A percentile compares a stretch with the other conserved stretches of the same genome.
Conservation (phyloP, 176 grass and related monocot genomes). For the Puya raimondii region DNA sequence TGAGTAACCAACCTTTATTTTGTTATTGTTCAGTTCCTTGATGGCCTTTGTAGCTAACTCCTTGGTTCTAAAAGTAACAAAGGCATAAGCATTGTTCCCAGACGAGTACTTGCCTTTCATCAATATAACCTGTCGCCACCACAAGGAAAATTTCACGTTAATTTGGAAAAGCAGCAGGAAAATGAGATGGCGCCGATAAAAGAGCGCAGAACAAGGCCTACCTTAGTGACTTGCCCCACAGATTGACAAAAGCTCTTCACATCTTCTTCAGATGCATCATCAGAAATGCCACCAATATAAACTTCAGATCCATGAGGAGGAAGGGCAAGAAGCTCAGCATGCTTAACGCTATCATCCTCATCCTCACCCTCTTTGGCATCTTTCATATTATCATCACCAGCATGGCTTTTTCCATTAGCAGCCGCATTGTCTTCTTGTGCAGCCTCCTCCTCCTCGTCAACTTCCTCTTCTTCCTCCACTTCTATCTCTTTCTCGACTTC, state of each 20-base stretch:
- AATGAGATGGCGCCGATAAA: neutral
- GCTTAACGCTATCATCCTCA: constrained; percentile 32
- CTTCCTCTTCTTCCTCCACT: constrained; percentile 62
- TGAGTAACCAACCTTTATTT: constrained; percentile 48
- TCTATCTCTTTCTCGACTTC: constrained; percentile 44
- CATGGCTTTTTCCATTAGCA: constrained; percentile 5
- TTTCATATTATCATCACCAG: constrained; percentile 15
- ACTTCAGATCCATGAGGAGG: constrained; percentile 91
- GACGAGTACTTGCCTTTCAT: constrained; percentile 40
- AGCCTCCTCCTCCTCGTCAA: constrained; percentile 36
- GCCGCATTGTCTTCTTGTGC: constrained; percentile 22
- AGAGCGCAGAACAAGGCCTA: constrained; percentile 30
- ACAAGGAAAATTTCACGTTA: constrained; percentile 5
- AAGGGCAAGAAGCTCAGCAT: constrained; percentile 63
- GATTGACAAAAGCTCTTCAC: constrained; percentile 57
- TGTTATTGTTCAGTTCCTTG: constrained; percentile 44
- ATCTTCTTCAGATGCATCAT: constrained; percentile 55
- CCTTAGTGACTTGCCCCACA: constrained; percentile 71
- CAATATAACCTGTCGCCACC: constrained; percentile 57
- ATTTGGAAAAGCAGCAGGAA: constrained; percentile 4
- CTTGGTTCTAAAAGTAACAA: constrained; percentile 62
- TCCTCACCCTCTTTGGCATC: neutral
- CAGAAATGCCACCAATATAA: constrained; percentile 58
- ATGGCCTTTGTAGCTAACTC: constrained; percentile 63
- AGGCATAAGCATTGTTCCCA: constrained; percentile 57